phyloP scores from a whole-genome alignment of 2,329 filamentous ascomycete species.

The Cordyceps tenuipes region DNA sequence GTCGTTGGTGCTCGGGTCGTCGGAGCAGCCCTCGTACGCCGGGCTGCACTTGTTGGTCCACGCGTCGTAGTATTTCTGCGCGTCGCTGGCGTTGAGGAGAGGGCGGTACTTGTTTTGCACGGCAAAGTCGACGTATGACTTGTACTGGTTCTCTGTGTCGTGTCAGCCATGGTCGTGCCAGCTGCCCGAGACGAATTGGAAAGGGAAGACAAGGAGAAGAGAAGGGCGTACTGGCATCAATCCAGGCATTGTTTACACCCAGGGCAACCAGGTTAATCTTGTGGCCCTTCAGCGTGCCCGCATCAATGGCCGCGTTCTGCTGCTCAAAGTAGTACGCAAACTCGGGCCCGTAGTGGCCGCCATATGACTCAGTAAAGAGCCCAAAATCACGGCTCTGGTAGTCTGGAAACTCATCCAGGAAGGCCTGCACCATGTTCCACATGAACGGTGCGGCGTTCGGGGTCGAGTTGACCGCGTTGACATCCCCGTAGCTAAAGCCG shows the following conservation, averaged over 20 bases:
- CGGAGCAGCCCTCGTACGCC: conserved; percentile 16
- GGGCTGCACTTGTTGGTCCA: conserved; percentile 20
- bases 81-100: conserved; percentile 16
- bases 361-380: conserved; percentile 47
- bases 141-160: conserved; percentile 20
- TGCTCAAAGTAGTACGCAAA: conserved; percentile 46
- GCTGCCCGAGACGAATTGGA: no score
- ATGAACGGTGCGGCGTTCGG: conserved; percentile 31
- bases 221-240: conserved; percentile 28
- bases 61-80: conserved; percentile 6
- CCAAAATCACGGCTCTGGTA: conserved; percentile 52
- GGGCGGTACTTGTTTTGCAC: conserved; percentile 34
- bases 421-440: conserved; percentile 52
- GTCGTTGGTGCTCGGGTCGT: conserved; percentile 18
- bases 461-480: neutral
- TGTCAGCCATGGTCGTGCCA: no score
- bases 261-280: conserved; percentile 44
- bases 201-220: no score
- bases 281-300: conserved; percentile 31
- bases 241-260: conserved; percentile 49
- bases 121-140: conserved; percentile 34
- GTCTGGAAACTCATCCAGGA: conserved; percentile 54
- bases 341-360: conserved; percentile 50
- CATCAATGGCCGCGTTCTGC: conserved; percentile 45
- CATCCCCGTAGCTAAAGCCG: conserved; percentile 22